Percentiles rank a stretch among this genome's conserved stretches.
Conservation (phyloP, 2,329 filamentous ascomycete species). For the Anthostomella pinea region DNA sequence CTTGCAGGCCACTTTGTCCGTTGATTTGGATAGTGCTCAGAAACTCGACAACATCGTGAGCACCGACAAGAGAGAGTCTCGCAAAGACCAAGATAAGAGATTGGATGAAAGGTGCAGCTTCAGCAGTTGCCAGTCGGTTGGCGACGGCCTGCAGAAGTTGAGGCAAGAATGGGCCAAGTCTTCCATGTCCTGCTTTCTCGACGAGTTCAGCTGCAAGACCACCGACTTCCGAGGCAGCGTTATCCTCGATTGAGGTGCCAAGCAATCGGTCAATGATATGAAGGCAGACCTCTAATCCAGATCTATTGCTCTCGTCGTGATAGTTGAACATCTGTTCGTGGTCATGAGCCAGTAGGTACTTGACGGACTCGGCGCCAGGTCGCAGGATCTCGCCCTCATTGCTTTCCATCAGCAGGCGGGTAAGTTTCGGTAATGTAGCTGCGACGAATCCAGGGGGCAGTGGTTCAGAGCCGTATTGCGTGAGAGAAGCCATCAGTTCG, state of each 20-base stretch:
- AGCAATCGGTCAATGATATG: constrained; percentile 90
- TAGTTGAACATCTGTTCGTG: constrained; percentile 86
- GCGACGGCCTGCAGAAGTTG: constrained; percentile 89
- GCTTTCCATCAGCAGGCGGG: constrained; percentile 75
- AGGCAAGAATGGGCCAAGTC: constrained; percentile 83
- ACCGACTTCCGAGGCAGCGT: constrained; percentile 92
- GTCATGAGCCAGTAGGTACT: constrained; percentile 87
- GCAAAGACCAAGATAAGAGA: constrained; percentile 95
- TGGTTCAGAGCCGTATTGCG: constrained; percentile 79
- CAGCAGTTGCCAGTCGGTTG: constrained; percentile 74
- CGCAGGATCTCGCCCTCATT: constrained; percentile 86
- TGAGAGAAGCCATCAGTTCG: constrained; percentile 76
- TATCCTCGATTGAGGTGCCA: constrained; percentile 80
- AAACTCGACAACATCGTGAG: constrained; percentile 89
- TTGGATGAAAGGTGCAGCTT: constrained; percentile 88
- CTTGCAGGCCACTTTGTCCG: constrained; percentile 76
- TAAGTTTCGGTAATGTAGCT: constrained; percentile 83
- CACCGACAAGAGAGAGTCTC: constrained; percentile 78
- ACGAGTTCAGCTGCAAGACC: constrained; percentile 91
- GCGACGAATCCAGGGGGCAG: constrained; percentile 84
- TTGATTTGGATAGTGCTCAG: constrained; percentile 79
- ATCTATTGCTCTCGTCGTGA: constrained; percentile 75
- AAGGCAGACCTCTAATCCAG: constrained; percentile 82
- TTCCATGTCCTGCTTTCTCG: constrained; percentile 89
- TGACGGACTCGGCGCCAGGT: constrained; percentile 79